Percentiles rank a stretch among this genome's conserved stretches.
Conservation (phyloP, 2,329 filamentous ascomycete species). For the Aaosphaeria arxii region DNA sequence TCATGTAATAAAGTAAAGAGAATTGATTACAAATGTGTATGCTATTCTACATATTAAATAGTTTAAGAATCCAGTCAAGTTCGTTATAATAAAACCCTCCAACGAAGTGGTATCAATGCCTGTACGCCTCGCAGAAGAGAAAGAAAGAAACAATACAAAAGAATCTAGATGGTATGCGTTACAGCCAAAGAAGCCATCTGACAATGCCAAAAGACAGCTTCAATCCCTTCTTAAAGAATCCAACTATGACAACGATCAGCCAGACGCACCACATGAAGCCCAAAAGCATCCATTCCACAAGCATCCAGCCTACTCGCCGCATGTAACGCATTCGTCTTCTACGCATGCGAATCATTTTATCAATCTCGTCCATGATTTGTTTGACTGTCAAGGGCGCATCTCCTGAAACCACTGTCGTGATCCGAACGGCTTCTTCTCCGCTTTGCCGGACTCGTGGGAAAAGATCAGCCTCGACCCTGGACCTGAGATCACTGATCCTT, state of each 20-base stretch:
- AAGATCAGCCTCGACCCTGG: conserved; percentile 49
- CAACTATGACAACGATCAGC: conserved; percentile 77
- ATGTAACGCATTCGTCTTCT: conserved; percentile 73
- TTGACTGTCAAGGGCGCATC: conserved; percentile 78
- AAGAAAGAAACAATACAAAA: too few species aligned
- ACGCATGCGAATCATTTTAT: conserved; percentile 66
- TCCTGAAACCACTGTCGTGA: conserved; percentile 72
- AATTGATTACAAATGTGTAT: too few species aligned
- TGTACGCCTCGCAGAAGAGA: too few species aligned
- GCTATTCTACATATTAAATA: too few species aligned
- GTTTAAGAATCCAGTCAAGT: too few species aligned
- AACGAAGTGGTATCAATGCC: too few species aligned
- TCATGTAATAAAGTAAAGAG: too few species aligned
- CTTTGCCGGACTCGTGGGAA: conserved; percentile 62
- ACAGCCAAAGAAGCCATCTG: conserved; percentile 77
- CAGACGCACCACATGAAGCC: conserved; percentile 94
- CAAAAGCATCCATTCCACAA: conserved; percentile 83
- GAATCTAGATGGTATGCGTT: neutral
- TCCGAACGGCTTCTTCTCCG: conserved; percentile 76
- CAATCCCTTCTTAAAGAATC: conserved; percentile 62
- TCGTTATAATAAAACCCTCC: too few species aligned
- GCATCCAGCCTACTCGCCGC: conserved; percentile 71
- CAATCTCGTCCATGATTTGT: conserved; percentile 72
- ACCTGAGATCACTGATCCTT: conserved; percentile 43
- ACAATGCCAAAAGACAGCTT: conserved; percentile 58